Evolutionary conservation across 257 asterid genomes (phyloP), one percentile per base, ranked within the genome.

Genomic region (Ilex asprella): DNA sequence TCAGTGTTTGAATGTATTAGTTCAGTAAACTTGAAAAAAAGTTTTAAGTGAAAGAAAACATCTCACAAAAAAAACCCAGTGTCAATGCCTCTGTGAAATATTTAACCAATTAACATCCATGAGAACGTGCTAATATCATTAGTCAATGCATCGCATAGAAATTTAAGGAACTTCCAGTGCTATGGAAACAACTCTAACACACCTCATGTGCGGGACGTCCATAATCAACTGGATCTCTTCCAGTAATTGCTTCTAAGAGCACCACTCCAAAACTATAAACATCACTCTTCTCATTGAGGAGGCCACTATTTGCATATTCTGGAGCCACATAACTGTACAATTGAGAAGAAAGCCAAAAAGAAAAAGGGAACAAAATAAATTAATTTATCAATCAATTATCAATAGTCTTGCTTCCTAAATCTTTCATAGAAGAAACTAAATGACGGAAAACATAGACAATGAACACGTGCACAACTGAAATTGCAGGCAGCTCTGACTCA

Each of bases 181-280:
- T 35, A 35, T 3, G 41, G 41, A 35, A 35, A 35, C 41, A 35
- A 35, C 5, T 35, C 35, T 54, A 52, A 53, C 69, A 61, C 72
- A 87, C 94, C 91, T 88, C 96, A 31, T 72, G 75, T 66, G 76
- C 82, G 30, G 87, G 84, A 16, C 81, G 89, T 52, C 81, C 75
- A 70, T 88, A 84, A 71, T 88, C 96, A 14, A 86, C 95, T 1
- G 95, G 96, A 71, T 82, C 95, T 71, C 95, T 75, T 68, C 95
- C 96, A 2, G 90, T 88, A 61, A 88, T 75, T 60, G 88, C 84
- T 79, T 88, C 96, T 73, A 88, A 74, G 52, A 88, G 74, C 60
- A 88, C 76, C 47, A 88, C 92, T 14, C 95, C 96, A 2, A 76
- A 87, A 73, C 95, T 85, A 73, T 85, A 87, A 29, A 87, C 90